These are phyloP conservation scores for Neonectria neomacrospora DNA, from an alignment of 2,329 filamentous ascomycete species.

Conservation along the genomic window DNA sequence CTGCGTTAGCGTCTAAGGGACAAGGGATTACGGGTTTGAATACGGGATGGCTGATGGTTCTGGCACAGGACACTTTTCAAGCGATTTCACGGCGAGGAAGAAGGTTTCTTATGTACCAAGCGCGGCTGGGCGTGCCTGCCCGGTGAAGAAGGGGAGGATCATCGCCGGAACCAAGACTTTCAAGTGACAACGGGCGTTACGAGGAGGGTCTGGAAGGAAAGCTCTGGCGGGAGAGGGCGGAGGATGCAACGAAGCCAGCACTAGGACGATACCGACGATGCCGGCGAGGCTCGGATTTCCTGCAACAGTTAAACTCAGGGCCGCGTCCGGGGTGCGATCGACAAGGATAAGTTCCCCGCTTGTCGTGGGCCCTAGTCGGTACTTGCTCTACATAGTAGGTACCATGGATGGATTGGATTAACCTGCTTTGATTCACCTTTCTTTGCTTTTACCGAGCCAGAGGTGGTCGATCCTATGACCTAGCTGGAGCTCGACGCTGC, in stretches of 20 bases:
- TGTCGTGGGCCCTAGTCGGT: not conserved
- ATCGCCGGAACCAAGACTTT: conserved; percentile 16
- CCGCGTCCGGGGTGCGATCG: conserved; percentile 30
- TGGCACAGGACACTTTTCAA: conserved; percentile 5
- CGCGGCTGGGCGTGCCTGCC: not conserved
- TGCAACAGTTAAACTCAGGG: conserved; percentile 39
- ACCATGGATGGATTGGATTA: not conserved
- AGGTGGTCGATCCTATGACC: conserved; percentile 17
- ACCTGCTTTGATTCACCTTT: no score
- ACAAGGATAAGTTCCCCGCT: conserved; percentile 3
- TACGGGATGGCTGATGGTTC: not conserved
- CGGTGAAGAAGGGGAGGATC: conserved; percentile 1
- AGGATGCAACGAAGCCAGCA: conserved; percentile 18
- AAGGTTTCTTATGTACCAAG: conserved; percentile 23
- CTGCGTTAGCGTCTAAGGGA: not conserved
- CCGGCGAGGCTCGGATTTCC: conserved; percentile 39
- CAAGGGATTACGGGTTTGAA: not conserved
- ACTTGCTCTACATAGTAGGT: not conserved
- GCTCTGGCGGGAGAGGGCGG: conserved; percentile 2
- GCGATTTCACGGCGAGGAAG: conserved; percentile 8
- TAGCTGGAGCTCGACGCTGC: not conserved
- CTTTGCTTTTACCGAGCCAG: not conserved
- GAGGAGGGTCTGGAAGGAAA: conserved; percentile 9
- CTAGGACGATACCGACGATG: conserved; percentile 38
- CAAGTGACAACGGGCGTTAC: conserved; percentile 13